phyloP scores from a whole-genome alignment of 768 basidiomycete species.

The Phlegmacium glaucopus region DNA sequence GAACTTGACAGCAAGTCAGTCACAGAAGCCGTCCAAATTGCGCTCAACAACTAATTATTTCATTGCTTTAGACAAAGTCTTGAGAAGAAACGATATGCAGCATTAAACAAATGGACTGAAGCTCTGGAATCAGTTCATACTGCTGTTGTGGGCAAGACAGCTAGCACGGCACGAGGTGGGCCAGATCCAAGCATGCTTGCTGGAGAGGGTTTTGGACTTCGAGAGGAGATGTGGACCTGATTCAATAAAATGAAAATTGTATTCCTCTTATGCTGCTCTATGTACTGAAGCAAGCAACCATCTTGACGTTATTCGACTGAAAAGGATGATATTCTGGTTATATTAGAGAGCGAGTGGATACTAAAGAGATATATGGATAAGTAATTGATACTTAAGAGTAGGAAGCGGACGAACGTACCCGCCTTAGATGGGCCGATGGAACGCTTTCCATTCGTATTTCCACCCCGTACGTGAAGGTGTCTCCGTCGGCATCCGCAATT shows the following conservation, averaged over 20 bases:
- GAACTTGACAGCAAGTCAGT: conserved; percentile 86
- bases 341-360: not conserved
- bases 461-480: conserved; percentile 80
- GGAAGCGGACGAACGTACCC: not conserved
- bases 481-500: conserved; percentile 81
- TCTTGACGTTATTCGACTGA: too few relatives aligned
- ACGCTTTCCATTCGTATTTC: conserved; percentile 83
- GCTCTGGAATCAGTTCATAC: conserved; percentile 75
- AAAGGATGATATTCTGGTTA: not conserved
- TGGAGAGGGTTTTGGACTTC: conserved; percentile 28
- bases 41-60: conserved; percentile 12
- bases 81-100: conserved; percentile 82
- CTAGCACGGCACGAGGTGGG: conserved; percentile 33
- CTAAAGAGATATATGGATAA: not conserved
- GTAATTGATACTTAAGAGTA: not conserved
- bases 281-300: conserved; percentile 12
- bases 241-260: conserved; percentile 8
- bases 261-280: conserved; percentile 21
- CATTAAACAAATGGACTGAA: conserved; percentile 79
- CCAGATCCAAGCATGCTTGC: conserved; percentile 32
- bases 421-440: conserved; percentile 46
- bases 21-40: conserved; percentile 13
- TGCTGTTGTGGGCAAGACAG: conserved; percentile 74
- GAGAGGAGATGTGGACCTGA: conserved; percentile 37
- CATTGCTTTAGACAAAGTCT: conserved; percentile 63